Conservation (phyloP, 305 asterid species). For the Nicotiana rustica region DNA sequence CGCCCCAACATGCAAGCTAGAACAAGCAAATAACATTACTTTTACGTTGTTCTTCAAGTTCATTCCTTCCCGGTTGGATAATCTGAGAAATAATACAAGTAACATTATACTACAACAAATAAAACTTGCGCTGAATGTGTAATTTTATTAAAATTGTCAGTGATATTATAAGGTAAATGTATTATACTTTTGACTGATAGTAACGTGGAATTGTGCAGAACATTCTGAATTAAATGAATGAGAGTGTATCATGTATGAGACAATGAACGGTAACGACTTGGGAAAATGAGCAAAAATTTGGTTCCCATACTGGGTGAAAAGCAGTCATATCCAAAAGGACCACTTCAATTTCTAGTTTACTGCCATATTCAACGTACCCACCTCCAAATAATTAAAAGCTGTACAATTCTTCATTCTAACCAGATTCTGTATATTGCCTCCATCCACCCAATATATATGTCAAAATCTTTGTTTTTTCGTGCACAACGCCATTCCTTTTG, state of each 20-base stretch:
- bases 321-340: conserved; percentile 27
- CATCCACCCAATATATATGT: conserved; percentile 30
- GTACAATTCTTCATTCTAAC: conserved; percentile 7
- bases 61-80: too few relatives aligned
- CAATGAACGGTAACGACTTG: background rate
- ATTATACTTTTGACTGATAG: background rate
- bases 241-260: background rate
- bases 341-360: conserved; percentile 18
- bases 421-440: conserved; percentile 5
- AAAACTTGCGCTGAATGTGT: background rate
- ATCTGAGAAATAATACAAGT: background rate
- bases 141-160: background rate
- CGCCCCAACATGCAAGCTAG: too few relatives aligned
- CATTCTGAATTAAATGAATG: conserved; percentile 20
- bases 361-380: conserved; percentile 28
- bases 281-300: conserved; percentile 30
- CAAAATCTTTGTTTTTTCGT: conserved; percentile 11
- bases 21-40: too few relatives aligned
- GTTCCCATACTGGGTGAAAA: conserved; percentile 27
- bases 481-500: conserved; percentile 23
- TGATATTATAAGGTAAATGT: background rate
- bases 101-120: background rate
- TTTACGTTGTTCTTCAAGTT: too few relatives aligned
- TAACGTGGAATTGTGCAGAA: background rate
- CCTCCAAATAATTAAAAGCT: conserved; percentile 15